Percentiles rank a stretch among this genome's conserved stretches.
Evolutionary conservation across 176 grass and related monocot species (phyloP).

Genomic region (Microstegium vimineum): DNA sequence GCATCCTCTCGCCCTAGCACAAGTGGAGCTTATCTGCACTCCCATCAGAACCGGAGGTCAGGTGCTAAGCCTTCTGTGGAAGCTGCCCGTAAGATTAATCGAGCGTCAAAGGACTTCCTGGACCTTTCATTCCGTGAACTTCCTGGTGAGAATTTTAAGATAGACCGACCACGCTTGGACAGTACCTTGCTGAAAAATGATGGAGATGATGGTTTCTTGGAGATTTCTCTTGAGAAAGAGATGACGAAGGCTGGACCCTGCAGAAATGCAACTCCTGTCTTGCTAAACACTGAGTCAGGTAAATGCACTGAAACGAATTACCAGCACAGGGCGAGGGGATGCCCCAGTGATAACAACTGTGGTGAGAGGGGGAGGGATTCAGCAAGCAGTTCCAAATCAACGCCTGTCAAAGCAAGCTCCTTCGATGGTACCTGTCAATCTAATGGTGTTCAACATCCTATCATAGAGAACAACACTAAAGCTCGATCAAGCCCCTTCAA

Average conservation of each 20-base stretch:
- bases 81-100: constrained; percentile 4
- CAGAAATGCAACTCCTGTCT: constrained; percentile 26
- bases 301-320: constrained; percentile 5
- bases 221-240: constrained; percentile 55
- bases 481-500: constrained; percentile 73
- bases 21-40: constrained; percentile 32
- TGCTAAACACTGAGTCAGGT: constrained; percentile 4
- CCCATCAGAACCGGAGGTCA: constrained; percentile 18
- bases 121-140: constrained; percentile 66
- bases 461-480: constrained; percentile 17
- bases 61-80: constrained; percentile 33
- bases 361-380: constrained; percentile 21
- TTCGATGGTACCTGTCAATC: constrained; percentile 8
- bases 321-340: neutral
- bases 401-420: constrained; percentile 31
- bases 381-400: constrained; percentile 42
- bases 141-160: constrained; percentile 38
- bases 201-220: constrained; percentile 43
- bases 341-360: constrained; percentile 3
- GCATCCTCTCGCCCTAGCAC: constrained; percentile 40
- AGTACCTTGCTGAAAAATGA: constrained; percentile 36
- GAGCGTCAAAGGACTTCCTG: constrained; percentile 50
- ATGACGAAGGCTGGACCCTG: neutral
- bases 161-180: constrained; percentile 41
- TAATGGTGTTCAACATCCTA: neutral